phyloP scores from a whole-genome alignment of 345 rosid genomes.

The Mangifera indica region DNA sequence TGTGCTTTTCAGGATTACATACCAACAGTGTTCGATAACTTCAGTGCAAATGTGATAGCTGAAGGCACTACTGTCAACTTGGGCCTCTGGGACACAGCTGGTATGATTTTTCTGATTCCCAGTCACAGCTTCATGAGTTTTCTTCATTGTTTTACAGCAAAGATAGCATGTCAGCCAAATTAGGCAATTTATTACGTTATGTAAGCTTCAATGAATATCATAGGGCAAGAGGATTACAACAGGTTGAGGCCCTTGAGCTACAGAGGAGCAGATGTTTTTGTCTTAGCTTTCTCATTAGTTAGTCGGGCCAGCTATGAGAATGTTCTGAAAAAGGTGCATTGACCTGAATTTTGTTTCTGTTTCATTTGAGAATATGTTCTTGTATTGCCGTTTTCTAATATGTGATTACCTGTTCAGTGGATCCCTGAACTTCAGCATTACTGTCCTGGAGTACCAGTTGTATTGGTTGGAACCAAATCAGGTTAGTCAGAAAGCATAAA shows the following conservation, averaged over 20 bases:
- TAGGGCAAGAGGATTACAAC: conserved; percentile 97
- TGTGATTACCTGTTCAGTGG: conserved; percentile 63
- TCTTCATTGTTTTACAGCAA: background rate
- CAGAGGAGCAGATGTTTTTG: conserved; percentile 96
- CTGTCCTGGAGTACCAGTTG: conserved; percentile 87
- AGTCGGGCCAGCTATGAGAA: conserved; percentile 97
- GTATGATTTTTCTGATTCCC: conserved; percentile 36
- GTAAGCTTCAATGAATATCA: conserved; percentile 20
- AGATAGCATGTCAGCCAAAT: background rate
- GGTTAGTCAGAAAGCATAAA: conserved; percentile 42
- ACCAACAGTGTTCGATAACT: conserved; percentile 96
- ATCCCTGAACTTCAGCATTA: conserved; percentile 94
- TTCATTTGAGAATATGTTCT: conserved; percentile 4
- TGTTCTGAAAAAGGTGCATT: conserved; percentile 80
- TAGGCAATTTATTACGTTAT: background rate
- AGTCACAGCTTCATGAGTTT: conserved; percentile 1
- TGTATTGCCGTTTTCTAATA: conserved; percentile 24
- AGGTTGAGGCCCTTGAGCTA: conserved; percentile 97
- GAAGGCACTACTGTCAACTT: conserved; percentile 93
- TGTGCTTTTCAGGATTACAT: conserved; percentile 76
- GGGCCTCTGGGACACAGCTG: conserved; percentile 99
- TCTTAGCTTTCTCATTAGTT: conserved; percentile 91
- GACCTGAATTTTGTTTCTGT: background rate
- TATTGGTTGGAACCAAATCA: conserved; percentile 89
- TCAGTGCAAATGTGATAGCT: conserved; percentile 93